These are phyloP conservation scores for Pythium myriotylum DNA, from an alignment of 352 stramenopile species.

Conservation along the genomic window DNA sequence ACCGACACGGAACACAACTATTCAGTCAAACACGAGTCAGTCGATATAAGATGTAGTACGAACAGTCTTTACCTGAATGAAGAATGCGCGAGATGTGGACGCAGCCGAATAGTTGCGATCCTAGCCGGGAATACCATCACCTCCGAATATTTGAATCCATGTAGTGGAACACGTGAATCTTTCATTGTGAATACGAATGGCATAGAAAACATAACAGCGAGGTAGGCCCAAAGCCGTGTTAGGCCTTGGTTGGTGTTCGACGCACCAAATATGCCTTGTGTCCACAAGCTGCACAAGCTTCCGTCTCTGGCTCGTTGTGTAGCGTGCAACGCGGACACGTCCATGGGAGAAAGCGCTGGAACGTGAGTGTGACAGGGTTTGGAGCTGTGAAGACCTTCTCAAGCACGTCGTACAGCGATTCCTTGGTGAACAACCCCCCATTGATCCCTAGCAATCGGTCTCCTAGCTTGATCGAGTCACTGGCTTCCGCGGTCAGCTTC, in stretches of 20 bases:
- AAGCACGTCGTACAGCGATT: constrained; percentile 59
- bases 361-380: constrained; percentile 69
- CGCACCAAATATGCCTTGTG: constrained; percentile 28
- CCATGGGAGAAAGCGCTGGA: constrained; percentile 66
- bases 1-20: too few relatives aligned
- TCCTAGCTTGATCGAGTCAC: constrained; percentile 58
- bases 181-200: too few relatives aligned
- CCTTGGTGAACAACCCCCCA: constrained; percentile 38
- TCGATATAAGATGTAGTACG: too few relatives aligned
- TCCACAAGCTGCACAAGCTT: constrained; percentile 58
- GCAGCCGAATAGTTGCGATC: too few relatives aligned
- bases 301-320: constrained; percentile 44
- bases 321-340: constrained; percentile 77
- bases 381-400: constrained; percentile 70
- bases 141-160: too few relatives aligned
- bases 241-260: constrained; percentile 6
- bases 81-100: too few relatives aligned
- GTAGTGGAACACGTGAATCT: too few relatives aligned
- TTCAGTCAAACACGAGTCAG: too few relatives aligned
- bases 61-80: too few relatives aligned
- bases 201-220: too few relatives aligned
- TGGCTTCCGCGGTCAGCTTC: constrained; percentile 73
- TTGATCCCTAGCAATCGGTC: constrained; percentile 75
- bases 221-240: not conserved
- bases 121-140: too few relatives aligned